Conservation (phyloP, 23 red algal species). For the Gracilaria gracilis region DNA sequence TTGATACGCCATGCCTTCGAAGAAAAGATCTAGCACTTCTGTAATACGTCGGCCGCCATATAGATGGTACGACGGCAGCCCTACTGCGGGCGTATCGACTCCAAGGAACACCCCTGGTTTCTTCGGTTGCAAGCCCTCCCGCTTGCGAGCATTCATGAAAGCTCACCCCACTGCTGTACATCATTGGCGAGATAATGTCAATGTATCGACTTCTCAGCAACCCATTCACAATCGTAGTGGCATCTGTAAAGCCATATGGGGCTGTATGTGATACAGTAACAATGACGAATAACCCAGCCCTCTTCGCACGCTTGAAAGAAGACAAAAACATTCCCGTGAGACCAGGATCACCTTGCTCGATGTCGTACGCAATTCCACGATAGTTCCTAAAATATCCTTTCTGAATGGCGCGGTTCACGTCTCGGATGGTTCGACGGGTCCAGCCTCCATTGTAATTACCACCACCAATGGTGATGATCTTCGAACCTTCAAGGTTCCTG, state of each 20-base stretch:
- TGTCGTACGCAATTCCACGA: constrained; percentile 44
- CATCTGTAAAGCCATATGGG: constrained; percentile 43
- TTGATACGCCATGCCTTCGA: too few species aligned
- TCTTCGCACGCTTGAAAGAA: constrained; percentile 20
- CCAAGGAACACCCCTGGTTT: too few species aligned
- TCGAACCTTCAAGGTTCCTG: background rate
- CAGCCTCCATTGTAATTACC: constrained; percentile 39
- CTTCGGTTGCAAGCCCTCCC: too few species aligned
- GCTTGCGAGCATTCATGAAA: too few species aligned
- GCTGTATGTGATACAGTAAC: constrained; percentile 28
- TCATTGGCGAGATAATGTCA: constrained; percentile 23
- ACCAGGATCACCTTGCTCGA: constrained; percentile 40
- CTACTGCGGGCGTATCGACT: too few species aligned
- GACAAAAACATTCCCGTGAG: background rate
- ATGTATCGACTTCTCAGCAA: background rate
- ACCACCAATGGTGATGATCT: constrained; percentile 39
- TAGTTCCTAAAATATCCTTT: background rate
- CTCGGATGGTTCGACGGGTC: background rate
- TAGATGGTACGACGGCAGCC: too few species aligned
- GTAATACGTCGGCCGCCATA: too few species aligned
- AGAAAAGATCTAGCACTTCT: too few species aligned
- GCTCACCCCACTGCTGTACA: background rate
- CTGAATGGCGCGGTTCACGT: constrained; percentile 5
- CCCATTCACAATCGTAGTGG: background rate
- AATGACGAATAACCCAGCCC: background rate